Conservation (phyloP, 1,139 yeast genomes). For the Candida gigantensis region DNA sequence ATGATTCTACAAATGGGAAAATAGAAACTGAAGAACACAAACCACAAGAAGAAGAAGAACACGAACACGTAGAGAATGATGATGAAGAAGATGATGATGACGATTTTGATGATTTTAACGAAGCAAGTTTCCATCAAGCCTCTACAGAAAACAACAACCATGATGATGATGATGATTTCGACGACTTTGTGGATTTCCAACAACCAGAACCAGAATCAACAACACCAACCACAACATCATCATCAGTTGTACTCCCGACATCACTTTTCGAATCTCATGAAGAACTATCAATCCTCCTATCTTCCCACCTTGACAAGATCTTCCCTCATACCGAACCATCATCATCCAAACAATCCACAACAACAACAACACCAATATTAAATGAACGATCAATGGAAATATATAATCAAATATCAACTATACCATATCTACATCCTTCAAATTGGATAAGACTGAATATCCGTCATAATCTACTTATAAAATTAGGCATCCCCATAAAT, state of each 20-base stretch:
- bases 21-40: too few relatives aligned
- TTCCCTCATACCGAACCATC: slow-evolving; percentile 17
- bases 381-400: slow-evolving; percentile 30
- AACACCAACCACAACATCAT: background rate
- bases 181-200: slow-evolving; percentile 14
- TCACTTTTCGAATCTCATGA: background rate
- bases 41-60: too few relatives aligned
- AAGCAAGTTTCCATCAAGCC: slow-evolving; percentile 8
- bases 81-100: slow-evolving; percentile 8
- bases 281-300: slow-evolving; percentile 4
- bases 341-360: background rate
- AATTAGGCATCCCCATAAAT: slow-evolving; percentile 61
- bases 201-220: slow-evolving; percentile 1
- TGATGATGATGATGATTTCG: slow-evolving; percentile 9
- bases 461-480: slow-evolving; percentile 55
- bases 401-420: slow-evolving; percentile 35
- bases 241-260: slow-evolving; percentile 1
- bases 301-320: slow-evolving; percentile 18
- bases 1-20: too few relatives aligned
- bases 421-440: slow-evolving; percentile 49
- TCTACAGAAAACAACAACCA: background rate
- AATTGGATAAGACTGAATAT: slow-evolving; percentile 63
- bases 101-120: slow-evolving; percentile 13
- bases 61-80: slow-evolving; percentile 2
- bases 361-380: slow-evolving; percentile 17